Evolutionary conservation across 805 yeast species (phyloP).

Genomic region (Zygosaccharomyces lentus): DNA sequence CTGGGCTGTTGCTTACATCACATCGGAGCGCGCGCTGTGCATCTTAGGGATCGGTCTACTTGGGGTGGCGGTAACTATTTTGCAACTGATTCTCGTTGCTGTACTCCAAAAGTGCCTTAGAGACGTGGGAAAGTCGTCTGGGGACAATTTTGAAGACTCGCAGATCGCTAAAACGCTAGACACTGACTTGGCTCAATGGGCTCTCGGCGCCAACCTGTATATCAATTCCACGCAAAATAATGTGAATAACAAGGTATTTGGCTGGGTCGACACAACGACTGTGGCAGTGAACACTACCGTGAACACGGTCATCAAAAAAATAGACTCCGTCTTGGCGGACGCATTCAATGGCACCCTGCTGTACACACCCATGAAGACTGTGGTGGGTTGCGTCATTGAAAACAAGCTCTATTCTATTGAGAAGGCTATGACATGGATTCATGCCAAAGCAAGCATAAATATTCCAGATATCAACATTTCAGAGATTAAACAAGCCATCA

Average conservation of each 20-base stretch:
- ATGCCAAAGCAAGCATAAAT: constrained; percentile 9
- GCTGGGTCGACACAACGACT: constrained; percentile 59
- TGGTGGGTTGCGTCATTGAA: constrained; percentile 77
- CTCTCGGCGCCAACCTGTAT: constrained; percentile 50
- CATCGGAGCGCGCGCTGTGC: constrained; percentile 48
- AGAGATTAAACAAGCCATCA: constrained; percentile 24
- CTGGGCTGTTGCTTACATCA: constrained; percentile 42
- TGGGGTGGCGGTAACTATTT: constrained; percentile 50
- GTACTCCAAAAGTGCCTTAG: constrained; percentile 11
- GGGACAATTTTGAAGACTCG: constrained; percentile 4
- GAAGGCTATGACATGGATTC: constrained; percentile 71
- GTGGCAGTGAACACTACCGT: constrained; percentile 57
- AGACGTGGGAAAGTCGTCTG: constrained; percentile 2
- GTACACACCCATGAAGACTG: constrained; percentile 54
- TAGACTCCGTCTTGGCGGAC: constrained; percentile 54
- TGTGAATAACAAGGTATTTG: constrained; percentile 63
- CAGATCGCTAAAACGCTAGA: constrained; percentile 23
- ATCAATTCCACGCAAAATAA: constrained; percentile 44
- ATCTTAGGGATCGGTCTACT: constrained; percentile 51
- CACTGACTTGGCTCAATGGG: constrained; percentile 45
- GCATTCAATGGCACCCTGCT: constrained; percentile 69
- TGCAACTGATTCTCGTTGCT: constrained; percentile 50
- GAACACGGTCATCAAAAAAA: constrained; percentile 48
- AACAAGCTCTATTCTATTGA: constrained; percentile 63
- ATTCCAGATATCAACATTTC: constrained; percentile 36